A percentile compares a stretch with the other conserved stretches of the same genome.
Evolutionary conservation across 257 asterid genomes (phyloP).

Genomic region (Rhazya stricta): DNA sequence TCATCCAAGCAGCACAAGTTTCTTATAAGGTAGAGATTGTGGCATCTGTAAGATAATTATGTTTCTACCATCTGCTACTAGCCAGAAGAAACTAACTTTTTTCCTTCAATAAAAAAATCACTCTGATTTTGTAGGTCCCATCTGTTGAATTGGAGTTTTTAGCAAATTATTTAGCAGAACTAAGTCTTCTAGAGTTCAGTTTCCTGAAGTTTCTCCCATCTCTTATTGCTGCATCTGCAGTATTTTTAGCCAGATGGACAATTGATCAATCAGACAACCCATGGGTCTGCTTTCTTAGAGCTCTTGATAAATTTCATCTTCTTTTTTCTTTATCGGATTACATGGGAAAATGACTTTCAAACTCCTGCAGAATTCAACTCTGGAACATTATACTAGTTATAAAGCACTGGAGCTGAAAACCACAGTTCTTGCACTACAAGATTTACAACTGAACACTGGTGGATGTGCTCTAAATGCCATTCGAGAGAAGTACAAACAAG

Average conservation of each 20-base stretch:
- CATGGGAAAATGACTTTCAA: slow-evolving; percentile 4
- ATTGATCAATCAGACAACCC: slow-evolving; percentile 91
- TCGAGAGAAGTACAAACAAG: slow-evolving; percentile 78
- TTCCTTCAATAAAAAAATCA: slow-evolving; percentile 12
- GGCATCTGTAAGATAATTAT: slow-evolving; percentile 10
- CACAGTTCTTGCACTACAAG: slow-evolving; percentile 59
- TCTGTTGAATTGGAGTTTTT: slow-evolving; percentile 86
- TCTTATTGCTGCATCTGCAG: slow-evolving; percentile 83
- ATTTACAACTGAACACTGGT: slow-evolving; percentile 54
- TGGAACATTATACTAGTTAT: slow-evolving; percentile 76
- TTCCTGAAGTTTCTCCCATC: slow-evolving; percentile 89
- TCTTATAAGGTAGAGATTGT: slow-evolving; percentile 55
- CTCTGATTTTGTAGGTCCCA: slow-evolving; percentile 61
- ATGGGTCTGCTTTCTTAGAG: slow-evolving; percentile 59
- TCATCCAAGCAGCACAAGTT: slow-evolving; percentile 93
- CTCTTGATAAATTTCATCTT: slow-evolving; percentile 10
- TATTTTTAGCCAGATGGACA: slow-evolving; percentile 94
- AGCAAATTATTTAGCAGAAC: slow-evolving; percentile 90
- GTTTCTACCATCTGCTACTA: not conserved
- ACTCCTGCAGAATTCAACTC: slow-evolving; percentile 69
- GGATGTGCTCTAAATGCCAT: slow-evolving; percentile 49
- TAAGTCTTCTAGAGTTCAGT: slow-evolving; percentile 69
- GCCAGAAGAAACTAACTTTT: slow-evolving; percentile 16
- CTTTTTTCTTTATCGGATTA: slow-evolving; percentile 1
- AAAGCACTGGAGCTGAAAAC: slow-evolving; percentile 49